These are phyloP conservation scores for Penicillium longicatenatum DNA, from an alignment of 495 filamentous ascomycete species.

Conservation along the genomic window DNA sequence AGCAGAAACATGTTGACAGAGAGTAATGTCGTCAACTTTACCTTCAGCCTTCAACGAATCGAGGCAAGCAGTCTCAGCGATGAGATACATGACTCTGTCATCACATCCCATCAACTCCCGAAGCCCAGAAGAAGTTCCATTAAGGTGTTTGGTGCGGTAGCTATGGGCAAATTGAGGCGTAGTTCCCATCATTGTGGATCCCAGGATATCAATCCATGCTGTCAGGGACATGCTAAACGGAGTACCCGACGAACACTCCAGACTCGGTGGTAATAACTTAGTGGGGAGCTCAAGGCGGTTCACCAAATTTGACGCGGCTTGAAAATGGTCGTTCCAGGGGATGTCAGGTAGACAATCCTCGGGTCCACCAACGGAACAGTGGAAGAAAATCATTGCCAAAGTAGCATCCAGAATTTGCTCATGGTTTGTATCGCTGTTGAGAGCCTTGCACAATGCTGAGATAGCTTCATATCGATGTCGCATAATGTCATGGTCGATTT, in stretches of 20 bases:
- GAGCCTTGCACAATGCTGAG: slow-evolving; percentile 79
- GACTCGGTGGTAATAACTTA: slow-evolving; percentile 27
- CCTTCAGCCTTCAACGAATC: slow-evolving; percentile 83
- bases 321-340: slow-evolving; percentile 95
- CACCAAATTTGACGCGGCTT: slow-evolving; percentile 81
- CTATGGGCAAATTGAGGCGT: slow-evolving; percentile 87
- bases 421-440: slow-evolving; percentile 78
- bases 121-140: slow-evolving; percentile 69
- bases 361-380: slow-evolving; percentile 84
- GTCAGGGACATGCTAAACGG: slow-evolving; percentile 96
- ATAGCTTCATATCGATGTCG: slow-evolving; percentile 89
- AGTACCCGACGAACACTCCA: slow-evolving; percentile 53
- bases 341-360: slow-evolving; percentile 91
- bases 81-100: slow-evolving; percentile 95
- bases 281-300: slow-evolving; percentile 79
- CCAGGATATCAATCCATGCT: slow-evolving; percentile 96
- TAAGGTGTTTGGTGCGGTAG: slow-evolving; percentile 88
- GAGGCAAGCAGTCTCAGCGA: slow-evolving; percentile 94
- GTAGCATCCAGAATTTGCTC: slow-evolving; percentile 90
- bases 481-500: slow-evolving; percentile 91
- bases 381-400: slow-evolving; percentile 96
- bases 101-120: slow-evolving; percentile 97
- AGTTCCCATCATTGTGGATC: slow-evolving; percentile 85
- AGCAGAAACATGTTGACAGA: slow-evolving; percentile 81
- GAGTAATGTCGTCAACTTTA: slow-evolving; percentile 72